Base-by-base conservation (phyloP, 257 asterid species). In the Przewalskia tangutica region DNA sequence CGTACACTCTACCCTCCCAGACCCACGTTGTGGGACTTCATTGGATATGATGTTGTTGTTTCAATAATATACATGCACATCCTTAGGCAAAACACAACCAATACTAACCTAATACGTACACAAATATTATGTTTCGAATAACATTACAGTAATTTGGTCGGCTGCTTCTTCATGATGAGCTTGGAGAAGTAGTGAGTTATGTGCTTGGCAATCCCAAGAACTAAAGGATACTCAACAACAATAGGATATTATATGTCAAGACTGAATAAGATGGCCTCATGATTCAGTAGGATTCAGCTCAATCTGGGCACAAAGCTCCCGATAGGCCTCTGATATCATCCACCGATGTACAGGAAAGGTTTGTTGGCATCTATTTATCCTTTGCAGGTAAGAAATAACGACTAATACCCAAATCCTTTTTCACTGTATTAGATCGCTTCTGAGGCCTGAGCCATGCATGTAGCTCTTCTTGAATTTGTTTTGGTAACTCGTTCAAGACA, bases 381-480 rank as follows among this genome's bases (percentile, higher is more conserved):
- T 80, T 82, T 60, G 71, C 63, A 20, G 93, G 94, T 59, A 87
- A 88, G 87, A 93, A 95, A 91, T 92, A 95, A 82, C 92, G 87
- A 86, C 81, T 83, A 84, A 95, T 93, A 70, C 87, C 91, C 46
- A 91, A 85, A 83, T 93, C 94, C 87, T 12, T 91, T 78, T 89
- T 93, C 81, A 50, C 67, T 16, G 78, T 84, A 58, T 85, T 89
- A 75, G 91, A 87, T 82, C 89, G 97, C 87, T 93, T 95, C 81
- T 84, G 93, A 32, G 95, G 92, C 87, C 87, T 97, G 58, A 93
- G 81, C 90, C 87, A 92, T 48, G 91, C 93, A n/a, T 89, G 93
- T 62, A 95, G 86, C 85, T 93, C 98, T 16, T 89, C 93, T 84
- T 90, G 99, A 77, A 95, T 91, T 83, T 92, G 93, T 13, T 82